Evolutionary conservation across 1,284 basidiomycete genomes (phyloP).

Genomic region (Microbotryum scabiosae): DNA sequence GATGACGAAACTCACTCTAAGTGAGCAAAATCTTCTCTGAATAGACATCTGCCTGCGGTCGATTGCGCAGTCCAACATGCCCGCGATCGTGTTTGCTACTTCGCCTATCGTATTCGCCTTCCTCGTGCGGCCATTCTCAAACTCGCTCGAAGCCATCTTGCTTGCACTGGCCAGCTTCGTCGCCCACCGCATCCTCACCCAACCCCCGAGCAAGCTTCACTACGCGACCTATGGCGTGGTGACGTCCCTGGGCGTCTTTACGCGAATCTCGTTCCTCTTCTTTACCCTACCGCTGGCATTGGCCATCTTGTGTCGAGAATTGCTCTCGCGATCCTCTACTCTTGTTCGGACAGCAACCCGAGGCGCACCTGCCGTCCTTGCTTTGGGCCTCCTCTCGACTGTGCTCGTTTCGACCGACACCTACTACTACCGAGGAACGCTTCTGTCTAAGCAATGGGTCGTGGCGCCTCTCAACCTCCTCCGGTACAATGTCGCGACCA

Average conservation of each 20-base stretch:
- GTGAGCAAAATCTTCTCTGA: not conserved
- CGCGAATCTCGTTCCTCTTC: constrained; percentile 36
- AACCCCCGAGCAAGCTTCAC: not conserved
- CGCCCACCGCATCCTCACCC: not conserved
- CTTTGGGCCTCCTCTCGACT: constrained; percentile 1
- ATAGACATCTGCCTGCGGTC: constrained; percentile 4
- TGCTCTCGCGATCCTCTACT: too few species aligned
- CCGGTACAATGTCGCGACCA: constrained; percentile 36
- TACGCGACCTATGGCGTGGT: too few species aligned
- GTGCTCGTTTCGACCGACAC: constrained; percentile 19
- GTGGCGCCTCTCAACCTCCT: constrained; percentile 37
- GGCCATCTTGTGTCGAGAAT: not conserved
- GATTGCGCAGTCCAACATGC: not conserved
- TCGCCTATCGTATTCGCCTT: constrained; percentile 36
- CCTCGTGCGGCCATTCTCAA: constrained; percentile 38
- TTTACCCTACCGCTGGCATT: constrained; percentile 31
- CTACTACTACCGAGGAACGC: constrained; percentile 10
- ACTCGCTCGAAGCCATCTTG: constrained; percentile 35
- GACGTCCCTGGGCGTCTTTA: constrained; percentile 31
- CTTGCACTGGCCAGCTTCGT: constrained; percentile 24
- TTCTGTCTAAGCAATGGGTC: not conserved
- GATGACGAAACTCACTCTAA: not conserved
- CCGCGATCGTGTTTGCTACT: constrained; percentile 29
- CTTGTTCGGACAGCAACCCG: too few species aligned
- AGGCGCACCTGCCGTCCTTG: not conserved